Conservation (phyloP, 768 basidiomycete genomes). For the Suillus fuscotomentosus region DNA sequence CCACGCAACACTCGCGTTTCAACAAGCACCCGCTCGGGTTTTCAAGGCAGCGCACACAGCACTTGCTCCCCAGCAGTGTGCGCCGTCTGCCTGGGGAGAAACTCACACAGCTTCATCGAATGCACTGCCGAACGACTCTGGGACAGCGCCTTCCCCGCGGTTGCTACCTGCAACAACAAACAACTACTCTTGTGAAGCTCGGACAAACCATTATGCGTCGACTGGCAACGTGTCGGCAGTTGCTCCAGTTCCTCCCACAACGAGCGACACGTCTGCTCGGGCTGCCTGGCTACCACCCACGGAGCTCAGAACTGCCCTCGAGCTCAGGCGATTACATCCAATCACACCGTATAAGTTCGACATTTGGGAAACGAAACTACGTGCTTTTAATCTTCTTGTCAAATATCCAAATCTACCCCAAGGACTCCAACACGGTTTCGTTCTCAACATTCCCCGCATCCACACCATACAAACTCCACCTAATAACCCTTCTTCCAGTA, state of each 20-base stretch:
- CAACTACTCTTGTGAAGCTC: no score
- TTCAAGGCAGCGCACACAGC: background rate
- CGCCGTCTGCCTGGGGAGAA: background rate
- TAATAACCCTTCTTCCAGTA: no score
- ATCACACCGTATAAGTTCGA: no score
- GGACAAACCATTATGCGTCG: no score
- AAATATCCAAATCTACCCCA: no score
- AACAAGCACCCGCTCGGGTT: background rate
- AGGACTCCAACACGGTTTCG: no score
- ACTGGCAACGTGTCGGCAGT: slow-evolving; percentile 4
- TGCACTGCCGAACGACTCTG: background rate
- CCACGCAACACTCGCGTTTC: no score
- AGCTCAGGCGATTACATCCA: no score
- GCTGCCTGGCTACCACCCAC: slow-evolving; percentile 36
- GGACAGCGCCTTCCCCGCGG: background rate
- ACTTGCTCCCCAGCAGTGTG: background rate
- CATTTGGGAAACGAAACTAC: no score
- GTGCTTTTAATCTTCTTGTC: no score
- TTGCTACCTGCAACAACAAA: background rate
- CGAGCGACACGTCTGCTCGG: slow-evolving; percentile 38
- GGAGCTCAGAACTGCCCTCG: slow-evolving; percentile 34
- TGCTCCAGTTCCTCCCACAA: slow-evolving; percentile 28
- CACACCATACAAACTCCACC: no score
- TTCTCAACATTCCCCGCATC: no score
- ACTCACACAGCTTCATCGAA: background rate